Percentiles rank a stretch among this genome's conserved stretches.
Conservation (phyloP, 805 yeast genomes). For the Kuraishia piskuri region DNA sequence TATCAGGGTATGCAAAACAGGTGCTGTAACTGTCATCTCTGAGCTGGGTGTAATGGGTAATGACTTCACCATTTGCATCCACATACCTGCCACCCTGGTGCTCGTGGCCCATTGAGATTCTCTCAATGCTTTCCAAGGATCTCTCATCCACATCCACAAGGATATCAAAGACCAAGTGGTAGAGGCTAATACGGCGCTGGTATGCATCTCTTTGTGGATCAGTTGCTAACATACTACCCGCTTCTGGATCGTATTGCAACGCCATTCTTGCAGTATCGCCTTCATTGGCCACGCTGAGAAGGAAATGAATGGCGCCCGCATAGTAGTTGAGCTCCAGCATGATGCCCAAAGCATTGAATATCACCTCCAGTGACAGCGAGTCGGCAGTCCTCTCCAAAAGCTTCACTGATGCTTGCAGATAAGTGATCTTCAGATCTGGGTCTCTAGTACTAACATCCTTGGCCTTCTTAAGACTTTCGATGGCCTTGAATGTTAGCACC, state of each 20-base stretch:
- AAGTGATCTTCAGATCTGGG: slow-evolving; percentile 54
- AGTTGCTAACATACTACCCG: slow-evolving; percentile 19
- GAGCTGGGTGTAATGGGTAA: slow-evolving; percentile 45
- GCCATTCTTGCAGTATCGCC: slow-evolving; percentile 56
- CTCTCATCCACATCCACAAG: slow-evolving; percentile 63
- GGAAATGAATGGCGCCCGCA: slow-evolving; percentile 80
- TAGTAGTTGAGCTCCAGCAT: slow-evolving; percentile 72
- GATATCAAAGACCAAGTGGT: slow-evolving; percentile 67
- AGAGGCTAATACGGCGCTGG: slow-evolving; percentile 49
- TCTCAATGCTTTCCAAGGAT: slow-evolving; percentile 35
- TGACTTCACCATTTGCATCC: slow-evolving; percentile 23
- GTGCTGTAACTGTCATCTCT: slow-evolving; percentile 68
- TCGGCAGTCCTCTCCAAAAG: slow-evolving; percentile 76
- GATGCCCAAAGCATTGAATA: slow-evolving; percentile 71
- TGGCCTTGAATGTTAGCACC: slow-evolving; percentile 87
- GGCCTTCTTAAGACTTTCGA: slow-evolving; percentile 85
- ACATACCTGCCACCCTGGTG: slow-evolving; percentile 17
- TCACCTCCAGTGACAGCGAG: slow-evolving; percentile 66
- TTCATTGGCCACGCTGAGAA: slow-evolving; percentile 66
- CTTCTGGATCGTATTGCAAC: slow-evolving; percentile 40
- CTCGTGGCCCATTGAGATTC: slow-evolving; percentile 10
- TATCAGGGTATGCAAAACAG: slow-evolving; percentile 69
- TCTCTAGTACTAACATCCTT: slow-evolving; percentile 67
- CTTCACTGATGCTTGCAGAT: slow-evolving; percentile 65
- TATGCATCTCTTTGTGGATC: slow-evolving; percentile 44